Evolutionary conservation across 1,139 yeast species (phyloP), one percentile per base, ranked within the genome.

Genomic region (Kodamaea sp.): DNA sequence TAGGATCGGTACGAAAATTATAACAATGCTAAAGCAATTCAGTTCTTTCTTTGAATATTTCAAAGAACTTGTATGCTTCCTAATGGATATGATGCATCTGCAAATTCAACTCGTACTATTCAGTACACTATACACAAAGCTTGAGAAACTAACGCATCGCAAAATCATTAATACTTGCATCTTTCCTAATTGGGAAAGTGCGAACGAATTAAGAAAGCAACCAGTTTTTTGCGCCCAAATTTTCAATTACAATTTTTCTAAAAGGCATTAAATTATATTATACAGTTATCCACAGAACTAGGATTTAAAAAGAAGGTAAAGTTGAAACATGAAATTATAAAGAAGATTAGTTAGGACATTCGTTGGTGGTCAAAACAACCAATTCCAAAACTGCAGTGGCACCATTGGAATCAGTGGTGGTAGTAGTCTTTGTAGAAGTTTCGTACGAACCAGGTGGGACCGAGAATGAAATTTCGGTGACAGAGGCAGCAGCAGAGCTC

Each of bases 351-450:
- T 37, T 36, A 27, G 33, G 11, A 28, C 45, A 42, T 22, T 37
- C 32, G 25, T 34, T 29, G 9, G 71, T 66, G 50, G 53, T 55
- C 46, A 64, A 60, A 7, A 65, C 59, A 24, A 61, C 60, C 42
- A 58, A 62, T 39, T 66, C 63, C 24, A 64, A 45, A 8, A 61
- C 64, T 22, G 59, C 64, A 7, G 68, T 48, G 10, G 57, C 35
- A 11, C 70, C 71, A 37, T 55, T 48, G 15, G 48, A 55, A 7
- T 48, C 29, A 7, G 41, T 35, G 9, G 47, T 41, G 8, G 42
- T 36, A 32, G 34, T 9, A 7, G 34, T 49, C 25, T 37, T 38
- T 25, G 62, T 52, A 3, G 60, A 48, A 9, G 67, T 60, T 8
- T 57, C 49, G 41, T 61, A 62, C 12, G 37, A 26, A 8, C 44